Evolutionary conservation across 2,329 filamentous ascomycete genomes (phyloP).

Genomic region (Rutstroemia sp.): DNA sequence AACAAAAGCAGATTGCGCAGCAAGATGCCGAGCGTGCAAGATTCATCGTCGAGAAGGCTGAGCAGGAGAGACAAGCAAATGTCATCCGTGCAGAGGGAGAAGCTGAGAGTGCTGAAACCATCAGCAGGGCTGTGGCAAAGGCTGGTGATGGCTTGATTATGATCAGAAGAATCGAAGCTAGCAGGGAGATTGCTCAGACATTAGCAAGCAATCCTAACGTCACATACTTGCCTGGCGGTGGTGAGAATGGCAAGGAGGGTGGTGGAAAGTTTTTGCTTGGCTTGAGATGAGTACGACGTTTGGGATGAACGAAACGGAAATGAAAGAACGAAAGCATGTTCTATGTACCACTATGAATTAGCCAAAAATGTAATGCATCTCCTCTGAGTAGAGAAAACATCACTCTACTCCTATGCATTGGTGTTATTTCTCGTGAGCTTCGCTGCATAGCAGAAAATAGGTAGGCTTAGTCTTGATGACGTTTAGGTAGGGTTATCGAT

Average conservation of each 20-base stretch:
- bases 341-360: slow-evolving; percentile 9
- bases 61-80: slow-evolving; percentile 97
- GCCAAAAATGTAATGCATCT: not conserved
- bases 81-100: slow-evolving; percentile 98
- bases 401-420: too few relatives aligned
- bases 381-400: too few relatives aligned
- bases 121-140: slow-evolving; percentile 89
- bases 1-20: slow-evolving; percentile 99
- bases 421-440: too few relatives aligned
- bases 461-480: too few relatives aligned
- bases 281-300: slow-evolving; percentile 38
- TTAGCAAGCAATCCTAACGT: slow-evolving; percentile 89
- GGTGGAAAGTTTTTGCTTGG: slow-evolving; percentile 59
- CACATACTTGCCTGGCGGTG: slow-evolving; percentile 79
- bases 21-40: slow-evolving; percentile 95
- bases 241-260: slow-evolving; percentile 47
- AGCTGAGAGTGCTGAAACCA: slow-evolving; percentile 92
- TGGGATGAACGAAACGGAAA: not conserved
- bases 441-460: too few relatives aligned
- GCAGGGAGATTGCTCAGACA: slow-evolving; percentile 89
- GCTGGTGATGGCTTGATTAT: slow-evolving; percentile 86
- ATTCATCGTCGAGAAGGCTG: slow-evolving; percentile 97
- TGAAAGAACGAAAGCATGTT: slow-evolving; percentile 1
- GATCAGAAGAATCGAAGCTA: slow-evolving; percentile 96
- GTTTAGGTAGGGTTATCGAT: too few relatives aligned